Percentiles rank a stretch among this genome's conserved stretches.
Evolutionary conservation across 2,329 filamentous ascomycete genomes (phyloP).

Genomic region (Microdochium paspali): DNA sequence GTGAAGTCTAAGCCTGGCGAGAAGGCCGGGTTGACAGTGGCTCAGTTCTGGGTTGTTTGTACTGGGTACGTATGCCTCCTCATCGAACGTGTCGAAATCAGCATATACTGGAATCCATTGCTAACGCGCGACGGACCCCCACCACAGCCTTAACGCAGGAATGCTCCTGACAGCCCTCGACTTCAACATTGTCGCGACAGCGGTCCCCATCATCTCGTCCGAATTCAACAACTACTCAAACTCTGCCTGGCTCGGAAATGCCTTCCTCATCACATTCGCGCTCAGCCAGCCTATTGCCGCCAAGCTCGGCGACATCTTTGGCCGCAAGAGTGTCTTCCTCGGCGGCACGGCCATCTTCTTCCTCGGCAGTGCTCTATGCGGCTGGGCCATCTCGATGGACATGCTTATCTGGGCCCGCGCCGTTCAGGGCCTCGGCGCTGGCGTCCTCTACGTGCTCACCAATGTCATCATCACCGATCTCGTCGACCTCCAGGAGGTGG

Average conservation of each 20-base stretch:
- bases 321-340: constrained; percentile 42
- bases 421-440: constrained; percentile 41
- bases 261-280: constrained; percentile 62
- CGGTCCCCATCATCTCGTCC: constrained; percentile 48
- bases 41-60: no score
- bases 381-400: constrained; percentile 31
- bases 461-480: constrained; percentile 45
- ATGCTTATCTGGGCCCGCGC: constrained; percentile 37
- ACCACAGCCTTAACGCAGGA: no score
- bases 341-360: constrained; percentile 40
- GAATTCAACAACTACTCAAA: constrained; percentile 53
- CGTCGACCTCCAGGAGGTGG: constrained; percentile 36
- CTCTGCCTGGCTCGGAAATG: constrained; percentile 70
- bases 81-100: no score
- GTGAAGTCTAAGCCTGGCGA: no score
- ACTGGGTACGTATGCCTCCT: no score
- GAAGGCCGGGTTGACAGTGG: no score
- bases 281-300: constrained; percentile 65
- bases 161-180: no score
- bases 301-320: constrained; percentile 48
- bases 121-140: no score
- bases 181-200: constrained; percentile 50
- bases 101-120: no score
- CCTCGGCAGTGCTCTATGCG: constrained; percentile 38
- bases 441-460: constrained; percentile 40